Evolutionary conservation across 225 moss, liverwort and hornwort genomes (phyloP).

Genomic region (Polytrichum formosum): DNA sequence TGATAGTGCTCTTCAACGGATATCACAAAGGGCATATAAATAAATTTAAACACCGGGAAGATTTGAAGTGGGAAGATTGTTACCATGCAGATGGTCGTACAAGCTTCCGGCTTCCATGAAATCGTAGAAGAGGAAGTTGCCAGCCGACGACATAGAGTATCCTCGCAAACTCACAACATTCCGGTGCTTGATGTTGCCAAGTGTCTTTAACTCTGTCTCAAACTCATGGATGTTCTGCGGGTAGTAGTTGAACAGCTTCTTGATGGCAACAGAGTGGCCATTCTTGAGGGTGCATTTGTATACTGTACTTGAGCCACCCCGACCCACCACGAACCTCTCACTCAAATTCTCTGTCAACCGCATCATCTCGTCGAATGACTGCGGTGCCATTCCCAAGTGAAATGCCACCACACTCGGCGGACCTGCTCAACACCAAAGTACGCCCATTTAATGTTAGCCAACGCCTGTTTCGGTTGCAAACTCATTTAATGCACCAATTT

Average conservation of each 20-base stretch:
- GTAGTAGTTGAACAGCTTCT: conserved; percentile 60
- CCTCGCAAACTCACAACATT: conserved; percentile 61
- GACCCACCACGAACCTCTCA: conserved; percentile 52
- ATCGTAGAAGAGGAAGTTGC: conserved; percentile 59
- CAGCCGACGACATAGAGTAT: conserved; percentile 46
- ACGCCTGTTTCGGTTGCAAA: too few species aligned
- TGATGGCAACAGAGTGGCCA: conserved; percentile 59
- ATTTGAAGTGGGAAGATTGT: not conserved
- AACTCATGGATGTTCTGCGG: conserved; percentile 57
- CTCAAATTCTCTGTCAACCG: conserved; percentile 58
- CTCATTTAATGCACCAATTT: too few species aligned
- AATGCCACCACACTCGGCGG: conserved; percentile 46
- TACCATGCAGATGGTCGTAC: conserved; percentile 47
- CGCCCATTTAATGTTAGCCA: too few species aligned
- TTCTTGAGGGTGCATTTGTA: conserved; percentile 56
- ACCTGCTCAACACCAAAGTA: not conserved
- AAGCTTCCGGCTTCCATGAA: conserved; percentile 67
- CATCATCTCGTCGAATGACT: conserved; percentile 56
- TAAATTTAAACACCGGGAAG: too few species aligned
- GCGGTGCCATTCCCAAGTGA: conserved; percentile 55
- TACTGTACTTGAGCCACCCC: conserved; percentile 58
- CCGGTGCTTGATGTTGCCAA: conserved; percentile 58
- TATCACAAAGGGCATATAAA: too few species aligned
- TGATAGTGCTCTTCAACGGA: too few species aligned
- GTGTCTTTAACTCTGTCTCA: conserved; percentile 54